phyloP scores from a whole-genome alignment of 2,329 filamentous ascomycete species.

The Talaromyces sp. region DNA sequence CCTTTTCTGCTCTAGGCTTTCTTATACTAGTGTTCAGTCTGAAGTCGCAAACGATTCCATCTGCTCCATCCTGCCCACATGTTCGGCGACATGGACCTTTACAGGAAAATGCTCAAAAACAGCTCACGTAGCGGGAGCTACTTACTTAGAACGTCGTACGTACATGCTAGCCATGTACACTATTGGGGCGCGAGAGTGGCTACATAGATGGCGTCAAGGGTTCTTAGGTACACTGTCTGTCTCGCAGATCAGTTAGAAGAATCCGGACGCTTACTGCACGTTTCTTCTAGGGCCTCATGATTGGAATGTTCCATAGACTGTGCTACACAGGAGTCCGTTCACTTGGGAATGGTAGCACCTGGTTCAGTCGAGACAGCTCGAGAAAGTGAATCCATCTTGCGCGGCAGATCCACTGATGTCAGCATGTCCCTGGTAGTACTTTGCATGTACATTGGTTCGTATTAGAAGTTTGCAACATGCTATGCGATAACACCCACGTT shows the following conservation, averaged over 20 bases:
- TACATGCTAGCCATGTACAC: not conserved
- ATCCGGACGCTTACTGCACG: not conserved
- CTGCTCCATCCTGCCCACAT: not conserved
- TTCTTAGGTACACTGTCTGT: not conserved
- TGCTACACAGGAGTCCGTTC: not conserved
- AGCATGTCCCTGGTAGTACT: not conserved
- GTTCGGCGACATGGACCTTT: not conserved
- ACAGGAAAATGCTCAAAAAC: not conserved
- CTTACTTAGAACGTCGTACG: not conserved
- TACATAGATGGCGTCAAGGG: not conserved
- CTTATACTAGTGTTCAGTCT: too few species aligned
- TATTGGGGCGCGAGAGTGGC: not conserved
- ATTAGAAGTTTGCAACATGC: not conserved
- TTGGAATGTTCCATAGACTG: not conserved
- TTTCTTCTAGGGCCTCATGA: not conserved
- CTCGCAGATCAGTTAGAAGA: not conserved
- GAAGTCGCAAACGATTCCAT: not conserved
- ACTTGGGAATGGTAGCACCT: not conserved
- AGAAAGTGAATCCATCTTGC: not conserved
- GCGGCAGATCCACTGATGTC: not conserved
- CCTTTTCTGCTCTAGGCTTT: not conserved
- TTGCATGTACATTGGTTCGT: not conserved
- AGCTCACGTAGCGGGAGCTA: not conserved
- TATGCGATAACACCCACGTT: not conserved
- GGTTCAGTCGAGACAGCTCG: not conserved